These are phyloP conservation scores for Candida tammaniensis DNA, from an alignment of 805 yeast species.

Conservation along the genomic window DNA sequence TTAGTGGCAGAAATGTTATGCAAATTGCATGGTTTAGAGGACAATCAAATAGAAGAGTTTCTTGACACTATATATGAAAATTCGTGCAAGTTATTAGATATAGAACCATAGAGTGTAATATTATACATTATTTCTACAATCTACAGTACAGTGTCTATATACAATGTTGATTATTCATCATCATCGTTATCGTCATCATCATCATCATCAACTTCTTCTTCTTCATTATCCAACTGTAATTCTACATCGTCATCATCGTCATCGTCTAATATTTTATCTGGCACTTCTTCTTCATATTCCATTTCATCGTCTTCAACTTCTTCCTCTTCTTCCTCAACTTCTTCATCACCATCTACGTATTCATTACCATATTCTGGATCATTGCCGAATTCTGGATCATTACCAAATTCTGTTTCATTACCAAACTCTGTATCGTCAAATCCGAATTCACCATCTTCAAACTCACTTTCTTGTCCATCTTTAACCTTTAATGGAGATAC, in stretches of 20 bases:
- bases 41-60: constrained; percentile 27
- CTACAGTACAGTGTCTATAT: constrained; percentile 6
- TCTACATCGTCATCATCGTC: constrained; percentile 14
- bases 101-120: constrained; percentile 5
- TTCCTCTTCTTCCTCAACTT: constrained; percentile 19
- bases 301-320: constrained; percentile 23
- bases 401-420: constrained; percentile 1
- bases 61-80: constrained; percentile 35
- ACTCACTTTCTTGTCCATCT: neutral
- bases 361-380: constrained; percentile 8
- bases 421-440: constrained; percentile 7
- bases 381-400: constrained; percentile 4
- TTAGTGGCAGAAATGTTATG: constrained; percentile 61
- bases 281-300: constrained; percentile 21
- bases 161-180: constrained; percentile 1
- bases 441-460: constrained; percentile 2
- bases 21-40: constrained; percentile 27
- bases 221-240: constrained; percentile 11
- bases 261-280: constrained; percentile 14
- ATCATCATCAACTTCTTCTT: constrained; percentile 7
- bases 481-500: neutral
- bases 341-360: constrained; percentile 17
- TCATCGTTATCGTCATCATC: constrained; percentile 12
- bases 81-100: constrained; percentile 29
- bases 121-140: constrained; percentile 9